A percentile compares a stretch with the other conserved stretches of the same genome.
These are phyloP conservation scores for Chalaropsis thielavioides DNA, from an alignment of 2,329 filamentous ascomycete genomes.

Conservation along the genomic window DNA sequence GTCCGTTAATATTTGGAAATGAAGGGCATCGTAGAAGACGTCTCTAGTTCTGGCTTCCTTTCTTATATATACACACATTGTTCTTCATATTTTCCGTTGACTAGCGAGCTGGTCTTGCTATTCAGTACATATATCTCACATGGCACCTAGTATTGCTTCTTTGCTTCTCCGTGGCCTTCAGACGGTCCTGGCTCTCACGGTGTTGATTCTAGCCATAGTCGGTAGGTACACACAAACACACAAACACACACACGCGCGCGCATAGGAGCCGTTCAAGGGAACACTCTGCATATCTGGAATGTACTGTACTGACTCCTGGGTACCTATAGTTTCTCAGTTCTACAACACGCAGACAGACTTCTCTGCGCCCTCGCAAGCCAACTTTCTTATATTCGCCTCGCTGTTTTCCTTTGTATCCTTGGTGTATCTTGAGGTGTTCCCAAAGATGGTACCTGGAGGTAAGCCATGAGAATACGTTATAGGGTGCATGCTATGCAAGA, in stretches of 20 bases:
- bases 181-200: constrained; percentile 30
- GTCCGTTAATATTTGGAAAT: no score
- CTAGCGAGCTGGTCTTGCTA: background rate
- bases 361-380: constrained; percentile 40
- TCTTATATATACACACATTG: no score
- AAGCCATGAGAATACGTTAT: constrained; percentile 18
- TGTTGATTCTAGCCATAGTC: constrained; percentile 36
- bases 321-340: constrained; percentile 43
- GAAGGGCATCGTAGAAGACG: background rate
- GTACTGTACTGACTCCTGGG: background rate
- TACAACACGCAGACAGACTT: constrained; percentile 41
- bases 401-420: constrained; percentile 41
- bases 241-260: background rate
- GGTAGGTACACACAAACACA: constrained; percentile 27
- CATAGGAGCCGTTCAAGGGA: background rate
- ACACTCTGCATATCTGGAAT: background rate
- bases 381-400: constrained; percentile 42
- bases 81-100: background rate
- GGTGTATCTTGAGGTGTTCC: constrained; percentile 36
- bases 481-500: background rate
- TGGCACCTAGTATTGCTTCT: background rate
- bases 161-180: constrained; percentile 31
- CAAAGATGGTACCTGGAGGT: constrained; percentile 32
- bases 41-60: background rate
- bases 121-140: background rate